phyloP scores from a whole-genome alignment of 257 asterid genomes.

The Nicotiana otophora region DNA sequence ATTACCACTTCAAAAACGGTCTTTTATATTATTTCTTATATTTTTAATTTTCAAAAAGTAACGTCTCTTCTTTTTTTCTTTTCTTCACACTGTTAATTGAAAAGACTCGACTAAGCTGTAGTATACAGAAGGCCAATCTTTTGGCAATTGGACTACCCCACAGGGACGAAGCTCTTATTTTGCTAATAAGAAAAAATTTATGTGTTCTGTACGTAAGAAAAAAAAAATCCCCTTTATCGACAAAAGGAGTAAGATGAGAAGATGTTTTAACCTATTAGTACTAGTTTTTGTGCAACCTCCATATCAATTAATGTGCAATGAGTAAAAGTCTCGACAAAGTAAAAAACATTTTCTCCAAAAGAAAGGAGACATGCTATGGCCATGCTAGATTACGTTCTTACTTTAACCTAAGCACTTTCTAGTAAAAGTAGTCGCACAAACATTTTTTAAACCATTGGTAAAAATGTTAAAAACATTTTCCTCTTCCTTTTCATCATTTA shows the following conservation, averaged over 20 bases:
- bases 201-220: background rate
- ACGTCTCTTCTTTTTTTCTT: background rate
- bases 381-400: background rate
- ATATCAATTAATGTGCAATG: too few species aligned
- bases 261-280: background rate
- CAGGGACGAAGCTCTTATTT: background rate
- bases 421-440: background rate
- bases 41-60: background rate
- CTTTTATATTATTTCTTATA: background rate
- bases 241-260: background rate
- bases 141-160: background rate
- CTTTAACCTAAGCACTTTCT: background rate
- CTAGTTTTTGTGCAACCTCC: background rate
- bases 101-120: background rate
- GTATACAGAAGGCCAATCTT: background rate
- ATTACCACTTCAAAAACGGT: too few species aligned
- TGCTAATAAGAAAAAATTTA: background rate
- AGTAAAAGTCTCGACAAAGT: background rate
- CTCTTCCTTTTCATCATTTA: too few species aligned
- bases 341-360: background rate
- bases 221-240: background rate
- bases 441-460: background rate
- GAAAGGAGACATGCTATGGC: background rate
- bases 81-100: background rate
- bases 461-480: background rate